A percentile compares a stretch with the other conserved stretches of the same genome.
These are phyloP conservation scores for Paxillus rubicundulus DNA, from an alignment of 768 basidiomycete genomes.

Conservation along the genomic window DNA sequence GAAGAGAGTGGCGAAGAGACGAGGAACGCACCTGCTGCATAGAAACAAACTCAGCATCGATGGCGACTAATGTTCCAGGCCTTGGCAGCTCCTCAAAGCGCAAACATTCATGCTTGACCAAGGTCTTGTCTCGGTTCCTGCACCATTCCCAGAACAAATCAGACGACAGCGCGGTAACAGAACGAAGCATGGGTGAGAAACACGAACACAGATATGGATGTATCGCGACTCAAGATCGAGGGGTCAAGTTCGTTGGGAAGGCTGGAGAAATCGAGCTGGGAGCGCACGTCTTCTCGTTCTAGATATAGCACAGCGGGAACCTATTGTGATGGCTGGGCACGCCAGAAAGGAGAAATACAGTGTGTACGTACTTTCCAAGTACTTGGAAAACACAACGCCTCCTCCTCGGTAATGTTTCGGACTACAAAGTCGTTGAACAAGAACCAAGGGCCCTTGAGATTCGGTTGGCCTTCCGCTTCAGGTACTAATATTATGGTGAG, in stretches of 20 bases:
- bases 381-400: slow-evolving; percentile 84
- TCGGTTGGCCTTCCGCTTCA: slow-evolving; percentile 49
- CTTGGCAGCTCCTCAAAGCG: slow-evolving; percentile 72
- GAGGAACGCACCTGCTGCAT: slow-evolving; percentile 74
- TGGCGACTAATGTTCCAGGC: slow-evolving; percentile 86
- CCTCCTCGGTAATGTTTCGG: slow-evolving; percentile 75
- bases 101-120: slow-evolving; percentile 79
- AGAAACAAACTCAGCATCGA: slow-evolving; percentile 97
- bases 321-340: slow-evolving; percentile 37
- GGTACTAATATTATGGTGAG: slow-evolving; percentile 51
- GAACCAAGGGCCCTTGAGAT: slow-evolving; percentile 68
- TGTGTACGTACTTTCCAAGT: slow-evolving; percentile 79
- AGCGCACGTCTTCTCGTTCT: slow-evolving; percentile 65
- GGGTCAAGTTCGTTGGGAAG: slow-evolving; percentile 70
- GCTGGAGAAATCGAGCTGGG: slow-evolving; percentile 57
- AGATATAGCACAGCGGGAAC: slow-evolving; percentile 89
- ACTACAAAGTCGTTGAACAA: slow-evolving; percentile 98
- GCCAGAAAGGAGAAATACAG: not conserved
- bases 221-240: slow-evolving; percentile 78
- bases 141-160: not conserved
- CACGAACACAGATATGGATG: slow-evolving; percentile 80
- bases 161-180: not conserved
- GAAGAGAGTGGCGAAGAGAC: not conserved
- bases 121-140: slow-evolving; percentile 71
- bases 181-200: not conserved